Evolutionary conservation across 352 stramenopile species (phyloP).

Genomic region (Pythium myriotylum): DNA sequence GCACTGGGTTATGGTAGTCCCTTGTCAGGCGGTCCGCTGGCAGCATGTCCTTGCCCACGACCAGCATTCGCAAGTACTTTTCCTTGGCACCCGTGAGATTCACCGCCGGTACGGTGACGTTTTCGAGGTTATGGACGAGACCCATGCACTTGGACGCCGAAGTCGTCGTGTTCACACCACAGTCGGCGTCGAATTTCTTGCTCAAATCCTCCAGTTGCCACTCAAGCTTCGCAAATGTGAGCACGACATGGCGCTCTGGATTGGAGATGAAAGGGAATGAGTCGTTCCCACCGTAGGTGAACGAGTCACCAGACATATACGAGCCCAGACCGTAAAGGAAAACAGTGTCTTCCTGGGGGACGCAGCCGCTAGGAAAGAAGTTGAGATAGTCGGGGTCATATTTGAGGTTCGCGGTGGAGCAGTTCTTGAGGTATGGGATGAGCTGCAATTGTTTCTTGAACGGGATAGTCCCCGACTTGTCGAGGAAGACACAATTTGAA

Average conservation of each 20-base stretch:
- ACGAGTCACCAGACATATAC: conserved; percentile 32
- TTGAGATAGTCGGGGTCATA: conserved; percentile 41
- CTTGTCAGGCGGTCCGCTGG: neutral
- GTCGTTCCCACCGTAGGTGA: conserved; percentile 2
- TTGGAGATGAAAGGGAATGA: conserved; percentile 5
- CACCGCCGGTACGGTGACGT: conserved; percentile 3
- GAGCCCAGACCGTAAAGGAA: conserved; percentile 41
- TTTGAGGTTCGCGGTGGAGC: conserved; percentile 32
- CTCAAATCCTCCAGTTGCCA: conserved; percentile 10
- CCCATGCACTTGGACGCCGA: conserved; percentile 3
- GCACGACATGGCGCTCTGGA: conserved; percentile 6
- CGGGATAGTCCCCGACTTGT: conserved; percentile 28
- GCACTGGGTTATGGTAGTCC: conserved; percentile 24
- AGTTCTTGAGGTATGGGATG: conserved; percentile 39
- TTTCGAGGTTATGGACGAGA: conserved; percentile 8
- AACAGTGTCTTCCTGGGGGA: conserved; percentile 23
- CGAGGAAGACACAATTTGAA: conserved; percentile 39
- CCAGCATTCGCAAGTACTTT: conserved; percentile 8
- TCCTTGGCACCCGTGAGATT: neutral
- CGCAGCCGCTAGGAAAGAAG: conserved; percentile 34
- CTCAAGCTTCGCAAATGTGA: conserved; percentile 21
- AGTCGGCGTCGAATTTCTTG: conserved; percentile 7
- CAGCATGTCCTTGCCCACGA: conserved; percentile 12
- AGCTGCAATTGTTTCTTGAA: conserved; percentile 43
- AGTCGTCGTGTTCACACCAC: neutral